Conservation (phyloP, 257 asterid species). For the Solanum tarijense region DNA sequence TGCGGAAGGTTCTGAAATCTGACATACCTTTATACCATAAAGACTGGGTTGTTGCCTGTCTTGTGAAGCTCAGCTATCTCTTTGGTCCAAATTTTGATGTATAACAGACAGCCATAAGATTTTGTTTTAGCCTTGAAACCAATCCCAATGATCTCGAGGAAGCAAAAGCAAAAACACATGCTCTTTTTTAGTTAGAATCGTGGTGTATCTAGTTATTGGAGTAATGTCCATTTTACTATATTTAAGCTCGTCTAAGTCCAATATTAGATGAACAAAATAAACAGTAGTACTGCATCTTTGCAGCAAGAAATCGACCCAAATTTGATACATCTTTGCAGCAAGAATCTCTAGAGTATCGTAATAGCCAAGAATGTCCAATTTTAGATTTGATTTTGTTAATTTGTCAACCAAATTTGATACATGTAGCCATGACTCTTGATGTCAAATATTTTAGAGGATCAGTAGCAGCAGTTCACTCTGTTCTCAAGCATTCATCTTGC, state of each 20-base stretch:
- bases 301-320: no score
- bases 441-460: constrained; percentile 48
- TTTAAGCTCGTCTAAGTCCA: no score
- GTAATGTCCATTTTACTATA: no score
- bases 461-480: constrained; percentile 52
- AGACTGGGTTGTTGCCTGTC: constrained; percentile 75
- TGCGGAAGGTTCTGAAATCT: constrained; percentile 43
- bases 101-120: no score
- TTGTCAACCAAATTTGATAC: constrained; percentile 39
- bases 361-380: constrained; percentile 18
- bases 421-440: constrained; percentile 56
- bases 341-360: constrained; percentile 28
- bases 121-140: no score
- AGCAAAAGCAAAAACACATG: no score
- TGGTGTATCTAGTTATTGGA: no score
- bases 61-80: constrained; percentile 43
- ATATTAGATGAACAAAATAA: no score
- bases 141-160: no score
- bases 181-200: no score
- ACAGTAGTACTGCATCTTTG: no score
- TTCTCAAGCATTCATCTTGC: constrained; percentile 41
- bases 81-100: not conserved
- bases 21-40: constrained; percentile 37
- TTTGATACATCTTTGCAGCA: no score
- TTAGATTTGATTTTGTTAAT: not conserved